Percentiles rank a stretch among this genome's conserved stretches.
Evolutionary conservation across 129 eudicot genomes (phyloP).

Genomic region (Centaurea solstitialis): DNA sequence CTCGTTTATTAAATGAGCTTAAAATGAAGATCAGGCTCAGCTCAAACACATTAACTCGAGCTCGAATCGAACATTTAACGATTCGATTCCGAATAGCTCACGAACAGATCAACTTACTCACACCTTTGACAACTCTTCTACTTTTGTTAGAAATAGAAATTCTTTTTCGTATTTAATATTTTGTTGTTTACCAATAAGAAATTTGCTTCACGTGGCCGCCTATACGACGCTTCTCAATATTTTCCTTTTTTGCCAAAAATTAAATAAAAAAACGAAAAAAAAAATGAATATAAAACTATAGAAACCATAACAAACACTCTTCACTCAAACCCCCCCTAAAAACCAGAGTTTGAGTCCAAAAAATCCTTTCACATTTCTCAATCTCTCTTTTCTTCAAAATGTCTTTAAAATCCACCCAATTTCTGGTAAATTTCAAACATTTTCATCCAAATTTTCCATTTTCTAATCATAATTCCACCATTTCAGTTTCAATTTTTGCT

Average conservation of each 20-base stretch:
- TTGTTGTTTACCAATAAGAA: not conserved
- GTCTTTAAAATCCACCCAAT: constrained; percentile 38
- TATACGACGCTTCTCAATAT: not conserved
- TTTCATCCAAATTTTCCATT: not conserved
- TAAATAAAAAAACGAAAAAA: not conserved
- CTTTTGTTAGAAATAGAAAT: too few relatives aligned
- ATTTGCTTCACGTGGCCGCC: not conserved
- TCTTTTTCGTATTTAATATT: not conserved
- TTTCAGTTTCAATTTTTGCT: not conserved
- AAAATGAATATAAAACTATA: not conserved
- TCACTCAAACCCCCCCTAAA: not conserved
- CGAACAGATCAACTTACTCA: too few relatives aligned
- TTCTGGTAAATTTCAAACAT: constrained; percentile 38
- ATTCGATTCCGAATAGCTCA: too few relatives aligned
- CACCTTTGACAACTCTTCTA: too few relatives aligned
- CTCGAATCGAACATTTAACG: too few relatives aligned
- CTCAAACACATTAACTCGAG: too few relatives aligned
- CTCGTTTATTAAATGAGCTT: too few relatives aligned
- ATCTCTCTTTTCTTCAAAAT: constrained; percentile 45
- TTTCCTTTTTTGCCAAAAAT: not conserved
- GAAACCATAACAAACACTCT: not conserved
- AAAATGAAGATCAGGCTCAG: too few relatives aligned
- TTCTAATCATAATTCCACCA: not conserved
- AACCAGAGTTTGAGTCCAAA: not conserved
- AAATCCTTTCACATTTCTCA: not conserved